phyloP scores from a whole-genome alignment of 1,284 basidiomycete species.

The Athelia sp. region DNA sequence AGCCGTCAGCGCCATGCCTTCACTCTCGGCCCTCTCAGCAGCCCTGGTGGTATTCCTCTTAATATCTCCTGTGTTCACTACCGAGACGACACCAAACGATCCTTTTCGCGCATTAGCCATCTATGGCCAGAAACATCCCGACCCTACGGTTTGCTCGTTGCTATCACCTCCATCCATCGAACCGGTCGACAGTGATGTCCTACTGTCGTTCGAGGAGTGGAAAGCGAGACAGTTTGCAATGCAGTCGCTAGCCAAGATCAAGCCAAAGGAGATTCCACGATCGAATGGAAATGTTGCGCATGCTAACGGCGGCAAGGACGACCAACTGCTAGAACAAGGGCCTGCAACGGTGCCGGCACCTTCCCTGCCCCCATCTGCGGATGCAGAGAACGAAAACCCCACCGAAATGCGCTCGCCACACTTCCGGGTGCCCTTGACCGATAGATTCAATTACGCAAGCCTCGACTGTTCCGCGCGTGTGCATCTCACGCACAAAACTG shows the following conservation, averaged over 20 bases:
- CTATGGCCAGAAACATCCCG: constrained; percentile 39
- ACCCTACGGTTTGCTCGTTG: constrained; percentile 63
- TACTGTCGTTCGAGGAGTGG: constrained; percentile 90
- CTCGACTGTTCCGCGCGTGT: constrained; percentile 92
- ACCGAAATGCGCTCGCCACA: constrained; percentile 44
- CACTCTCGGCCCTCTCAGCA: constrained; percentile 14
- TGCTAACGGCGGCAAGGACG: constrained; percentile 12
- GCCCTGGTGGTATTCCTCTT: constrained; percentile 37
- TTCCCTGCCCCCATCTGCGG: constrained; percentile 11
- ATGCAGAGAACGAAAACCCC: constrained; percentile 8
- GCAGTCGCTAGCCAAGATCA: constrained; percentile 24
- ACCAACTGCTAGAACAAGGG: constrained; percentile 7
- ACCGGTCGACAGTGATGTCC: constrained; percentile 52
- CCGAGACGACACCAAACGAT: constrained; percentile 47
- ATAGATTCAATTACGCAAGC: constrained; percentile 92
- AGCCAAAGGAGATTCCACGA: constrained; percentile 22
- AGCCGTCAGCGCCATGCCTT: not conserved
- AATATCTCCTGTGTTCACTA: constrained; percentile 31
- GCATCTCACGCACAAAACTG: constrained; percentile 76
- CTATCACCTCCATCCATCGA: constrained; percentile 46
- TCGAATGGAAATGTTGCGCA: constrained; percentile 10
- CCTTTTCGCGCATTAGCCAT: constrained; percentile 52
- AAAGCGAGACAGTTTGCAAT: constrained; percentile 57
- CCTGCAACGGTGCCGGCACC: constrained; percentile 10
- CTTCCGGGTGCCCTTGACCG: constrained; percentile 62